These are phyloP conservation scores for Elongisporangium anandrum DNA, from an alignment of 352 stramenopile genomes.

Conservation along the genomic window DNA sequence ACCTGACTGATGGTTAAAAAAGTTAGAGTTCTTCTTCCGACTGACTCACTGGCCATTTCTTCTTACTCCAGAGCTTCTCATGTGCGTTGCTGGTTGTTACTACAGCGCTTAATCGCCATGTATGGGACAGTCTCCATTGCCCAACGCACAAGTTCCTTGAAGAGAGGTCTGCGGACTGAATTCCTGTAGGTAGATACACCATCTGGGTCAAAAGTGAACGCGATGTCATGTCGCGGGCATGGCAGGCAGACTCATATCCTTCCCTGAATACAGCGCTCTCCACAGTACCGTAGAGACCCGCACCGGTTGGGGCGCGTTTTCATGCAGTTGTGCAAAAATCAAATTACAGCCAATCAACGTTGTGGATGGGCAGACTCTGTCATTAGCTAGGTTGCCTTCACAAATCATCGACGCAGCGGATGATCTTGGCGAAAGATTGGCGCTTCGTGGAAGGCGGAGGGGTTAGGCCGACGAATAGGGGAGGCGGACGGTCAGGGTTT, in stretches of 20 bases:
- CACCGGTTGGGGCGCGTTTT: not conserved
- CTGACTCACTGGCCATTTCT: not conserved
- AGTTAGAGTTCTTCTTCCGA: constrained; percentile 2
- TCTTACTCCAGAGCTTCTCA: not conserved
- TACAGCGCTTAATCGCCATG: not conserved
- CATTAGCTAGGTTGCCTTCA: not conserved
- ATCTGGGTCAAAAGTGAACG: not conserved
- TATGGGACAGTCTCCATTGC: not conserved
- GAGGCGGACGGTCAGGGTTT: constrained; percentile 2
- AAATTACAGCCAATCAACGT: not conserved
- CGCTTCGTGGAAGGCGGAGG: not conserved
- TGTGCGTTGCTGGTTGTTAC: not conserved
- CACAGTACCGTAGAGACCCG: not conserved
- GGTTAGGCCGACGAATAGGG: constrained; percentile 1
- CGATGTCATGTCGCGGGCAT: not conserved
- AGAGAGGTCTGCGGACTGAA: not conserved
- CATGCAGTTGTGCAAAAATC: not conserved
- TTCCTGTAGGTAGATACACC: not conserved
- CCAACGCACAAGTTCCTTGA: not conserved
- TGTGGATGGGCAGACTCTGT: not conserved
- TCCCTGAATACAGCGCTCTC: not conserved
- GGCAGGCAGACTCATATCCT: not conserved
- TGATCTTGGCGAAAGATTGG: not conserved
- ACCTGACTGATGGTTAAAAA: not conserved
- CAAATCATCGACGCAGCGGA: not conserved